Percentiles rank a stretch among this genome's conserved stretches.
phyloP scores from a whole-genome alignment of 2,329 filamentous ascomycete species.

The Ophiostoma triangulosporum region DNA sequence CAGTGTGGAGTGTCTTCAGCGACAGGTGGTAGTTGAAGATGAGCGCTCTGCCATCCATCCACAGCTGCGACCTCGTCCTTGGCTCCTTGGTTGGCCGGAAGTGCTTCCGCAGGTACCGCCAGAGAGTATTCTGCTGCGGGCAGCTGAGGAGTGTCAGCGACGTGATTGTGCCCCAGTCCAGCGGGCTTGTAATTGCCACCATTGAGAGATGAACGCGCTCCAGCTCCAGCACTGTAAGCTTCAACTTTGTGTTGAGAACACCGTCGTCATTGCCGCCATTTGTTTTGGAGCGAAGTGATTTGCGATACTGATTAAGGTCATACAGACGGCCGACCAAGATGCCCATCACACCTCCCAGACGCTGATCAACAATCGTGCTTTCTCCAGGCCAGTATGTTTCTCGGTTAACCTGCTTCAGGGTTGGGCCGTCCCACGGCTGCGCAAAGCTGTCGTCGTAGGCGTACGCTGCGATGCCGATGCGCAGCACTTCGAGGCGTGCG shows the following conservation, averaged over 20 bases:
- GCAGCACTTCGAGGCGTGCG: slow-evolving; percentile 52
- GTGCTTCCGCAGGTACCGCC: slow-evolving; percentile 55
- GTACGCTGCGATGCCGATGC: slow-evolving; percentile 53
- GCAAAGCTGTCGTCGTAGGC: slow-evolving; percentile 37
- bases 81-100: slow-evolving; percentile 32
- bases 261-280: neutral
- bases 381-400: slow-evolving; percentile 41
- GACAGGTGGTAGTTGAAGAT: slow-evolving; percentile 53
- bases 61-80: neutral
- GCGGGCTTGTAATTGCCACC: slow-evolving; percentile 51
- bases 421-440: slow-evolving; percentile 47
- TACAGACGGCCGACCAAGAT: slow-evolving; percentile 54
- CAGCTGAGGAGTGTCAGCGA: slow-evolving; percentile 64
- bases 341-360: slow-evolving; percentile 55
- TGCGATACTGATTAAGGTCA: slow-evolving; percentile 32
- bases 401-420: slow-evolving; percentile 51
- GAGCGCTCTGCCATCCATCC: too few relatives aligned
- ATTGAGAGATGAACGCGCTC: slow-evolving; percentile 64
- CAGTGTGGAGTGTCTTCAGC: slow-evolving; percentile 63
- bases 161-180: slow-evolving; percentile 63
- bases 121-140: slow-evolving; percentile 57
- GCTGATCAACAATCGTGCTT: slow-evolving; percentile 45
- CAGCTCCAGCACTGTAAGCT: slow-evolving; percentile 58
- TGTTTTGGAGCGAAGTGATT: neutral
- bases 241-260: slow-evolving; percentile 41